Conservation (phyloP, 2,329 filamentous ascomycete species). For the Hymenotorrendiella dingleyae region DNA sequence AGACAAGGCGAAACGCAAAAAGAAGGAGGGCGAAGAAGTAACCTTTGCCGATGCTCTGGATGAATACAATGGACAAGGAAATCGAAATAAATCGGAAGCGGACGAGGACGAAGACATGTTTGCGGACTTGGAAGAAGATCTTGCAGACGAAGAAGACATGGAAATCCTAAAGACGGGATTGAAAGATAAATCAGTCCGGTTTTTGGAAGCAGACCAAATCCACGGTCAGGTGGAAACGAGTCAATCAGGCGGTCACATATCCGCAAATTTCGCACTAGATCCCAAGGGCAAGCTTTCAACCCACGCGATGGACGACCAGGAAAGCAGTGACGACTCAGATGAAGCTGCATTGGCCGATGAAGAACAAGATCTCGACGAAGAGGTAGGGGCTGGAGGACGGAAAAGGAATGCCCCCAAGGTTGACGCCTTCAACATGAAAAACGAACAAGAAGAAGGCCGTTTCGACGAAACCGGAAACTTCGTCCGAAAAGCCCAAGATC, state of each 20-base stretch:
- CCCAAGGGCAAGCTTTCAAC: conserved; percentile 40
- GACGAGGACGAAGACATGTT: conserved; percentile 79
- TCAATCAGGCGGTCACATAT: conserved; percentile 65
- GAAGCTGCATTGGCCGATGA: conserved; percentile 69
- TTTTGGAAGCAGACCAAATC: conserved; percentile 58
- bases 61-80: conserved; percentile 41
- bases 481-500: conserved; percentile 81
- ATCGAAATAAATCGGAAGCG: conserved; percentile 30
- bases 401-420: conserved; percentile 92
- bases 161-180: conserved; percentile 47
- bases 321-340: conserved; percentile 57
- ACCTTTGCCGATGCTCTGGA: conserved; percentile 48
- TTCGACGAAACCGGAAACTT: conserved; percentile 92
- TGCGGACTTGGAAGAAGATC: conserved; percentile 59
- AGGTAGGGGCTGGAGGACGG: conserved; percentile 82
- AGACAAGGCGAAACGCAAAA: conserved; percentile 46
- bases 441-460: conserved; percentile 84
- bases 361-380: conserved; percentile 75
- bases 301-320: conserved; percentile 34
- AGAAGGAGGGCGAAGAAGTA: conserved; percentile 38
- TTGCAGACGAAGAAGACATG: conserved; percentile 47
- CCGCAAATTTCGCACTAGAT: conserved; percentile 54
- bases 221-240: conserved; percentile 72
- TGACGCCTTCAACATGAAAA: conserved; percentile 90
- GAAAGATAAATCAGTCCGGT: conserved; percentile 57